phyloP scores from a whole-genome alignment of 1,284 basidiomycete genomes.

The Malassezia sympodialis region DNA sequence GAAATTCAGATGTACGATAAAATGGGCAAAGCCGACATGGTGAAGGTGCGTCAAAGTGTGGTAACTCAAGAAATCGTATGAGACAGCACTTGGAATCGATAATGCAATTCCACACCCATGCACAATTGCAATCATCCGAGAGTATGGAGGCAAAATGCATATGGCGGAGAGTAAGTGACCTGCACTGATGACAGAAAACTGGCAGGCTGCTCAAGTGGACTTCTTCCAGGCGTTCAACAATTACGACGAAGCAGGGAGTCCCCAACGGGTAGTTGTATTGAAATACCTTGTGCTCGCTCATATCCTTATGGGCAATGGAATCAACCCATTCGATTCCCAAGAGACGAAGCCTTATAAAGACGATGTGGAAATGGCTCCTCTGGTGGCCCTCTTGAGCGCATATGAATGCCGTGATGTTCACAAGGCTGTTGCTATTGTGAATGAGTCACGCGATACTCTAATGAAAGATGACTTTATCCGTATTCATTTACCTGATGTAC shows the following conservation, averaged over 20 bases:
- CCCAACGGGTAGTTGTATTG: conserved; percentile 90
- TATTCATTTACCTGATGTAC: conserved; percentile 83
- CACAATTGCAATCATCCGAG: conserved; percentile 97
- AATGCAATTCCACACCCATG: conserved; percentile 96
- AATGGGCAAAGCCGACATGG: conserved; percentile 83
- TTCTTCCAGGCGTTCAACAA: conserved; percentile 98
- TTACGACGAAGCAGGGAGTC: conserved; percentile 94
- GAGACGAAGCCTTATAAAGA: conserved; percentile 96
- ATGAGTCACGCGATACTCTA: conserved; percentile 82
- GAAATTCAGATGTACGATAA: conserved; percentile 99
- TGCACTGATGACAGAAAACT: conserved; percentile 59
- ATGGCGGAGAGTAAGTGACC: conserved; percentile 81
- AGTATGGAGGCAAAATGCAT: conserved; percentile 99
- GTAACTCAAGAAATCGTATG: conserved; percentile 69
- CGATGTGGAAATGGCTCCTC: conserved; percentile 88
- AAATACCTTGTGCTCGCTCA: conserved; percentile 97
- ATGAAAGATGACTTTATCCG: conserved; percentile 90
- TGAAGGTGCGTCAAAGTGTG: conserved; percentile 54
- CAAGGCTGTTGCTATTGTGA: conserved; percentile 83
- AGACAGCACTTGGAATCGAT: conserved; percentile 79
- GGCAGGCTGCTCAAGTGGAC: conserved; percentile 90
- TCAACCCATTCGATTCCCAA: conserved; percentile 98
- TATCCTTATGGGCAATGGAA: conserved; percentile 95
- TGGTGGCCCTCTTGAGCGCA: conserved; percentile 91
- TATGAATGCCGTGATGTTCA: conserved; percentile 94